A percentile compares a stretch with the other conserved stretches of the same genome.
phyloP scores from a whole-genome alignment of 345 rosid genomes.

The Hevea brasiliensis region DNA sequence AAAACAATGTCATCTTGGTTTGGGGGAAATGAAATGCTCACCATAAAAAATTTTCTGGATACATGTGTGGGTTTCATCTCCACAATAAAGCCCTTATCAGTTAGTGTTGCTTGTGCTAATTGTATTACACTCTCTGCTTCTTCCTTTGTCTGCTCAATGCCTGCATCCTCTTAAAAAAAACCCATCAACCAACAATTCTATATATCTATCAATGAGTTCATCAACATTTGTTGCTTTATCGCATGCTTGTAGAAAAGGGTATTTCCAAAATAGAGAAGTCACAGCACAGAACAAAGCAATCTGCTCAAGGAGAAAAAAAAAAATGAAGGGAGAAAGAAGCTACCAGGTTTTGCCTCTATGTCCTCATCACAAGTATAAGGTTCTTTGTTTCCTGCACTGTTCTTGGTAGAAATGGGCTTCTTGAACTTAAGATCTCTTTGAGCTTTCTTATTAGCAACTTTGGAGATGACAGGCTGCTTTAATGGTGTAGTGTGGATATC shows the following conservation, averaged over 20 bases:
- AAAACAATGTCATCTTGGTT: background rate
- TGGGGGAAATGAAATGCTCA: conserved; percentile 7
- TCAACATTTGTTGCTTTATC: too few relatives aligned
- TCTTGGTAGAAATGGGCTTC: background rate
- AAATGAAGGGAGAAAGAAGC: background rate
- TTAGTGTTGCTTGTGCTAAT: conserved; percentile 34
- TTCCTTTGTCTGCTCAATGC: conserved; percentile 17
- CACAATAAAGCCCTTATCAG: conserved; percentile 35
- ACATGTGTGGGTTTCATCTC: conserved; percentile 51
- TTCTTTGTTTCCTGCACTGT: conserved; percentile 9
- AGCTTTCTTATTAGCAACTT: conserved; percentile 15
- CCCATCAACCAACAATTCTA: background rate
- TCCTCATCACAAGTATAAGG: conserved; percentile 15
- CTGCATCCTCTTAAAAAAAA: background rate
- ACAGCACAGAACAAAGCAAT: background rate
- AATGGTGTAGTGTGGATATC: background rate
- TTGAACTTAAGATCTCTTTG: conserved; percentile 9
- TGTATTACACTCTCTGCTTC: conserved; percentile 32
- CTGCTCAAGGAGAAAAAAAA: background rate
- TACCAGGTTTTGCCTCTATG: conserved; percentile 33
- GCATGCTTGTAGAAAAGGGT: background rate
- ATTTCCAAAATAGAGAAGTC: background rate
- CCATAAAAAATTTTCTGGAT: conserved; percentile 40
- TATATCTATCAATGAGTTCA: background rate
- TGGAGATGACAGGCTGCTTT: conserved; percentile 5